Base-by-base conservation (phyloP, 2,329 filamentous ascomycete species). In the Aureobasidium sp. region DNA sequence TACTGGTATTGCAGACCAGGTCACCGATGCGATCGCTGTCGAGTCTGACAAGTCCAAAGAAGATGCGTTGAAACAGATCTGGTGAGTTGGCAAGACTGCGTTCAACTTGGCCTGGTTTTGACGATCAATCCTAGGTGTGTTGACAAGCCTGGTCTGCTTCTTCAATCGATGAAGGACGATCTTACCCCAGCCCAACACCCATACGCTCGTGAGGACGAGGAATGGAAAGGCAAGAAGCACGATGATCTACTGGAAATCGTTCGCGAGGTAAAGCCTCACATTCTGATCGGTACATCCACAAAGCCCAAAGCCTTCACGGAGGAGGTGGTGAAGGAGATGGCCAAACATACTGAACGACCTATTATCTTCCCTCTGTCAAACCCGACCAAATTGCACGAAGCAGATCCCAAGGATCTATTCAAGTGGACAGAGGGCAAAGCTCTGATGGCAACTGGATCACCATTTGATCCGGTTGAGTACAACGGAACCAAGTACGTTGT, bases 281-380 rank as follows among this genome's bases (percentile, higher is more conserved):
- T 93, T 1, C 79, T 96, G 0, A 85, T 96, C 64, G 92, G 92
- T 13, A 95, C 90, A 0, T 94, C 89, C 0, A 96, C 92, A 0
- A 83, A 86, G 10, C 87, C 90, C 0, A 84, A 83, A 2, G 78
- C 89, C 0, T 96, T 96, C 74, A 93, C 88, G 0, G 79, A 92
- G 67, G 82, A 89, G 2, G 77, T 91, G 32, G 79, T 95, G 12
- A 79, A 81, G 50, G 88, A 88, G 67, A 95, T 96, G 90, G 85
- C 87, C 1, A 79, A 81, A 39, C 83, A 92, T 68, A 83, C 88
- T 2, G 80, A 87, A 0, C 81, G 87, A 0, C 91, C 91, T n/a
- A 93, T 96, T 72, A 88, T 97, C 70, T 85, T 96, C 64, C 92
- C 92, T 0, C 82, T 96, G 1, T 93, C 88, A 2, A 96, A 96